Base-by-base conservation (phyloP, 768 basidiomycete species). In the Stropharia rugosoannulata region DNA sequence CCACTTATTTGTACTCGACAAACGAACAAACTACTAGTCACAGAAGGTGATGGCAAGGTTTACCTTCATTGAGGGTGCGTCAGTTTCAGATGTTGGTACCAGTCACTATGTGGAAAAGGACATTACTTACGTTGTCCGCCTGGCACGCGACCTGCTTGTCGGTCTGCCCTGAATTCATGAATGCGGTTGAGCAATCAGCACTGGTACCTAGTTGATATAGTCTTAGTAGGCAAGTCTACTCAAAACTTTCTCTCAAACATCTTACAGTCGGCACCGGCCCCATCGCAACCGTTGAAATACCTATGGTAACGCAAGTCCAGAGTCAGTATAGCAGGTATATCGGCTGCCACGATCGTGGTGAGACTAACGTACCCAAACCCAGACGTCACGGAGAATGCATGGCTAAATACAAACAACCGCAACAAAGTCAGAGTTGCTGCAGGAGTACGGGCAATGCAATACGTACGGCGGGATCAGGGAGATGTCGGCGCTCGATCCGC, bases 401-500 rank as follows among this genome's bases (percentile, higher is more conserved):
- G 68, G 13, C 70, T 72, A 40, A 11, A 37, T 15, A 22, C n/a
- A n/a, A n/a, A n/a, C n/a, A n/a, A n/a, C n/a, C n/a, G n/a, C n/a
- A n/a, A n/a, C n/a, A n/a, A n/a, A n/a, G n/a, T n/a, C n/a, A n/a
- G n/a, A n/a, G n/a, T n/a, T n/a, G n/a, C n/a, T n/a, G n/a, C n/a
- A n/a, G n/a, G n/a, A n/a, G n/a, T n/a, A n/a, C n/a, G n/a, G n/a
- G n/a, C n/a, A n/a, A n/a, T n/a, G n/a, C n/a, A n/a, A n/a, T n/a
- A 42, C 69, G 10, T 59, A 72, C 72, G 70, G 68, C 32, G 70
- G 60, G 41, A 74, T 71, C 45, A 72, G 58, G 5, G 69, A 66
- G 41, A 73, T 57, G 44, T 73, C 73, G 8, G 70, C 63, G 59
- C 69, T 72, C 11, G 74, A 75, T 16, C 70, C 70, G 49, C 65